A percentile compares a stretch with the other conserved stretches of the same genome.
Evolutionary conservation across 2,329 filamentous ascomycete genomes (phyloP).

Genomic region (Simplicillium sp.): DNA sequence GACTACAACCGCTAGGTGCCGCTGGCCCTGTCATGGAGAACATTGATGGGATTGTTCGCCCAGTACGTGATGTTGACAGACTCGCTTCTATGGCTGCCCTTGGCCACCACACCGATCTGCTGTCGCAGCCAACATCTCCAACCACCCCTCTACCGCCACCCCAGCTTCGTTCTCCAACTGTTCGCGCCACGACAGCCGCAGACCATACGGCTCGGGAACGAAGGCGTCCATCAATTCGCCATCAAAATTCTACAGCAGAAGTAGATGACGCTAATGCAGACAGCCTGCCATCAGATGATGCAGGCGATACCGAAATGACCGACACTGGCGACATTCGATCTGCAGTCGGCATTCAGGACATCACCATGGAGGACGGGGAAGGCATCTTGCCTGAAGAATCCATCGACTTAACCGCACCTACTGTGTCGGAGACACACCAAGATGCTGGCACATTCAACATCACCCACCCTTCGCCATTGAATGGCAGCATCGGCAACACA

Average conservation of each 20-base stretch:
- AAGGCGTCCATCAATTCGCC: constrained; percentile 75
- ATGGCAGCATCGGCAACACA: constrained; percentile 74
- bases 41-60: constrained; percentile 66
- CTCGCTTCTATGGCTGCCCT: constrained; percentile 73
- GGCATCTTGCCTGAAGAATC: constrained; percentile 67
- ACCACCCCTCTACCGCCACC: constrained; percentile 71
- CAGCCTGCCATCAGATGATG: constrained; percentile 70
- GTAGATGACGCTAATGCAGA: constrained; percentile 80
- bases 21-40: constrained; percentile 59
- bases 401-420: constrained; percentile 66
- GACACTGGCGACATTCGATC: constrained; percentile 73
- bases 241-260: constrained; percentile 85
- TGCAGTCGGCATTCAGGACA: constrained; percentile 77
- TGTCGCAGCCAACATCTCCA: constrained; percentile 86
- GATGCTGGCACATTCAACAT: constrained; percentile 91
- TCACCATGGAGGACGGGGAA: constrained; percentile 68
- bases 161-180: constrained; percentile 45
- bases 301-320: constrained; percentile 67
- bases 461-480: constrained; percentile 72
- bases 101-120: constrained; percentile 56
- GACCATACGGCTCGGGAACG: constrained; percentile 46
- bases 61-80: constrained; percentile 72
- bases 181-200: constrained; percentile 41
- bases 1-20: constrained; percentile 56
- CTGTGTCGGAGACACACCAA: constrained; percentile 68